Evolutionary conservation across 805 yeast genomes (phyloP), one percentile per base, ranked within the genome.

Genomic region (Wickerhamiella allomyrinae): DNA sequence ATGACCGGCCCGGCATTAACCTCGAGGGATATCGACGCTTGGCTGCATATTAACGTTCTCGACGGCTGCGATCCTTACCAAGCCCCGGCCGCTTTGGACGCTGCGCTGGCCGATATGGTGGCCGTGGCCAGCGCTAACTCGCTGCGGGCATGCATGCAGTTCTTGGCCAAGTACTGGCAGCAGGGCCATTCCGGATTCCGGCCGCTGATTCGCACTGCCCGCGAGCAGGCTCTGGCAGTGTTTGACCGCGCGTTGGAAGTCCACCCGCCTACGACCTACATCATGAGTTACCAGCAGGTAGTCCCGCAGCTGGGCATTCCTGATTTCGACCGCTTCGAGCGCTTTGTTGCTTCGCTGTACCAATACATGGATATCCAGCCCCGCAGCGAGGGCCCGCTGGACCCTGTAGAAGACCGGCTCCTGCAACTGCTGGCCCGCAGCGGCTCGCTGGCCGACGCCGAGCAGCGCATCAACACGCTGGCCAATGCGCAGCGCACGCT

Each of bases 281-380:
- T 44, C 7, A 45, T 41, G n/a, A 40, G 43, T 9, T 34, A 33
- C 27, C 38, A 41, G 27, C 39, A 45, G 2, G 49, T 55, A 6
- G 49, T 48, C 4, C 51, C 48, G 35, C 49, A 48, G 23, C 39
- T 44, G 2, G 58, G 58, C n/a, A 39, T 54, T n/a, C 55, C 50
- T 2, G 53, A 56, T 34, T 22, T 51, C 20, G 44, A 43, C 20
- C 39, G 37, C 35, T 54, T 55, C 37, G 48, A 49, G 37, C 42
- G 46, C 31, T 48, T 57, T 29, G 53, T 50, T 17, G 42, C 41
- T 5, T 40, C 44, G 7, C 42, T 53, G 15, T 49, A 44, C 34
- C 35, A 39, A 9, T 56, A 48, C 36, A 22, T 54, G 39, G 47
- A 44, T 19, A 41, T 47, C 37, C 19, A 43, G 33, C 42, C 41